Conservation (phyloP, 768 basidiomycete species). For the Pisolithus sp. region DNA sequence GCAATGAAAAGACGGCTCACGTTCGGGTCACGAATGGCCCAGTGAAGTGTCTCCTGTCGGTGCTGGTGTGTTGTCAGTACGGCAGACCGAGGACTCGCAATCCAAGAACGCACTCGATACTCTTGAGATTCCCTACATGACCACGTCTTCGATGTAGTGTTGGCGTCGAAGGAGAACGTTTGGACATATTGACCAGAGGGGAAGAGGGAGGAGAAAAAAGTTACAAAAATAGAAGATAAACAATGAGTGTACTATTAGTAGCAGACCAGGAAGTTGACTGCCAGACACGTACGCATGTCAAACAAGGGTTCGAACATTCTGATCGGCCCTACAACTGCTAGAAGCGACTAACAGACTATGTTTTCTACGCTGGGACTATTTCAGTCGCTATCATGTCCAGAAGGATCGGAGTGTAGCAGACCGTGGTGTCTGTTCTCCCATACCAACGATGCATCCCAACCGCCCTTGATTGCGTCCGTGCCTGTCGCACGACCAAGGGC, state of each 20-base stretch:
- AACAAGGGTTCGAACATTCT: not conserved
- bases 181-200: not conserved
- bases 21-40: slow-evolving; percentile 61
- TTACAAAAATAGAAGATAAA: not conserved
- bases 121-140: slow-evolving; percentile 2
- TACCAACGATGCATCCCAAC: slow-evolving; percentile 29
- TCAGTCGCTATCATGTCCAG: slow-evolving; percentile 54
- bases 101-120: slow-evolving; percentile 24
- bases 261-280: too few species aligned
- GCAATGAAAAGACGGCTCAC: slow-evolving; percentile 30
- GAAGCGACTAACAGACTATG: slow-evolving; percentile 46
- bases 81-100: not conserved
- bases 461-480: slow-evolving; percentile 12
- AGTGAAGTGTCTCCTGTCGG: slow-evolving; percentile 50
- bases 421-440: slow-evolving; percentile 66
- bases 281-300: too few species aligned
- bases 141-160: slow-evolving; percentile 7
- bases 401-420: slow-evolving; percentile 40
- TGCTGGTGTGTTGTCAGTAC: slow-evolving; percentile 28
- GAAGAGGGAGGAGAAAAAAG: not conserved
- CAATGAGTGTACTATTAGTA: not conserved
- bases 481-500: slow-evolving; percentile 3
- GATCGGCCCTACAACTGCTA: not conserved
- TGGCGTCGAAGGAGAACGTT: not conserved
- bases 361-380: slow-evolving; percentile 60